Base-by-base conservation (phyloP, 2,329 filamentous ascomycete species). In the Dactylonectria estremocensis region DNA sequence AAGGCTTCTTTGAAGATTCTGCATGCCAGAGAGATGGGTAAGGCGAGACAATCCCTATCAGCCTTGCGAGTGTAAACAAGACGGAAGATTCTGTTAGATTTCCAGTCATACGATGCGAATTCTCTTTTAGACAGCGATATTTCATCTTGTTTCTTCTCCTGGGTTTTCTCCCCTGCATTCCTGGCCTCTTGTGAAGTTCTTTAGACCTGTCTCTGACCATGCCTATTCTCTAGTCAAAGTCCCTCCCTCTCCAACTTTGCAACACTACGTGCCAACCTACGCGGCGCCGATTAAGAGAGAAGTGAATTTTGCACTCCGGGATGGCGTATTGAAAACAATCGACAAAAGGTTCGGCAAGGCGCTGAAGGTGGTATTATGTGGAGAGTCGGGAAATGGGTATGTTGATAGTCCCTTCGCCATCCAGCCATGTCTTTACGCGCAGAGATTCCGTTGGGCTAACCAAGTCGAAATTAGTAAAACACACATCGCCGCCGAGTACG, bases 401-500 rank as follows among this genome's bases (percentile, higher is more conserved):
- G 61, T 45, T 35, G 14, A 2, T 13, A 4, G 20, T 8, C 2
- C 10, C n/a, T n/a, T n/a, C n/a, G n/a, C n/a, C n/a, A n/a, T n/a
- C n/a, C n/a, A 24, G 8, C 40, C 20, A n/a, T 28, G 24, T 28
- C 24, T 7, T 4, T 7, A 5, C 24, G 4, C 7, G 24, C 24
- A 28, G 24, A 6, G 5, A 10, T 6, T 7, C 52, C n/a, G n/a
- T n/a, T n/a, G n/a, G n/a, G n/a, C n/a, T 57, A 14, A 63, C 50
- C 1, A 16, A 5, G 22, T 18, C 24, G 24, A 28, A 35, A 18
- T 7, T 8, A 59, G 60, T 5, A 64, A 67, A 16, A 67, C 65
- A 5, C 65, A 67, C 8, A 45, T 67, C 22, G 65, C 65, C 6
- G 60, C 60, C 3, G 65, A 67, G 45, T 67, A 67, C 20, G 60